Percentiles rank a stretch among this genome's conserved stretches.
Conservation (phyloP, 176 grass and related monocot species). For the Pontederia crassipes region DNA sequence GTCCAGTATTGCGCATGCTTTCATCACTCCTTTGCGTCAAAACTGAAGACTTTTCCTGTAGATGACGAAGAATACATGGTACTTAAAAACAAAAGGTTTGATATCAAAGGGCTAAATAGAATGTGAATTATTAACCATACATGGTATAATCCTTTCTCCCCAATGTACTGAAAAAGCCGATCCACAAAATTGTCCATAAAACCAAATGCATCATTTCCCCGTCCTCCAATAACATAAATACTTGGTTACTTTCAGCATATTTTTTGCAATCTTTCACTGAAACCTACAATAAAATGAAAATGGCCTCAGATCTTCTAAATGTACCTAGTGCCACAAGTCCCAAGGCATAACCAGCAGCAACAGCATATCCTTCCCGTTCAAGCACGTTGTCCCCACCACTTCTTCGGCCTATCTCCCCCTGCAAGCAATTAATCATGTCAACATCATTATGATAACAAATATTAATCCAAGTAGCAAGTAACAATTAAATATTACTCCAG, state of each 20-base stretch:
- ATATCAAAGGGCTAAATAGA: not conserved
- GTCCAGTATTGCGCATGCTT: conserved; percentile 46
- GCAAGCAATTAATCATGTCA: conserved; percentile 15
- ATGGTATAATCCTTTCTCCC: conserved; percentile 63
- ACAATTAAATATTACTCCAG: not conserved
- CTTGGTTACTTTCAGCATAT: conserved; percentile 8
- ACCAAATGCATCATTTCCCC: conserved; percentile 57
- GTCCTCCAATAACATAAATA: conserved; percentile 31
- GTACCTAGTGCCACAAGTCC: conserved; percentile 93
- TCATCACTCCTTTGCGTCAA: conserved; percentile 35
- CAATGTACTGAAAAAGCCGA: conserved; percentile 74
- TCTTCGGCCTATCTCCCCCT: conserved; percentile 98
- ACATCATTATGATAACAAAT: too few species aligned
- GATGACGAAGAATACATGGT: conserved; percentile 3
- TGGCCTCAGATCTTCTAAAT: not conserved
- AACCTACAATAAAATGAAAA: conserved; percentile 6
- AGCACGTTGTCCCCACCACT: conserved; percentile 96
- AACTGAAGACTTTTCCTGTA: conserved; percentile 51
- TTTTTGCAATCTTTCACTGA: not conserved
- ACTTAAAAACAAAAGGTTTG: not conserved
- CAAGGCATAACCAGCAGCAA: conserved; percentile 92
- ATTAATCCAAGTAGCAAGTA: not conserved
- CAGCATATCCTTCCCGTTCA: conserved; percentile 97
- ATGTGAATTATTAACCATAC: conserved; percentile 34
- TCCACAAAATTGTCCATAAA: conserved; percentile 85